Base-by-base conservation (phyloP, 495 filamentous ascomycete genomes). In the Aspergillus egyptiacus region DNA sequence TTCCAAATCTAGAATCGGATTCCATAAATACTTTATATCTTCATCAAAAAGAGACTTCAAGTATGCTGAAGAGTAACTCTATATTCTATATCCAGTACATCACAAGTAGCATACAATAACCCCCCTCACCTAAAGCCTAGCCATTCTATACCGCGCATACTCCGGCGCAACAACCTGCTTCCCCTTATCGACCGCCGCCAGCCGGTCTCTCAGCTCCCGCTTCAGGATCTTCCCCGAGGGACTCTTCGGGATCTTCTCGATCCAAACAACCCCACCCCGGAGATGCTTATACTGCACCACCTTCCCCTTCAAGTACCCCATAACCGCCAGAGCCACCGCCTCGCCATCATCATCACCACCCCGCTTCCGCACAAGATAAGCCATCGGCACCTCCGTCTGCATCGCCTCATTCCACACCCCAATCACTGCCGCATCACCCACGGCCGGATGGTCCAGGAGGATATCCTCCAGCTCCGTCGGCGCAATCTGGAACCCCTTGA, bases 191-290 rank as follows among this genome's bases (percentile, higher is more conserved):
- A 50, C 41, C 27, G 31, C 45, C 9, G 2, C 23, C 18, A 27
- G 37, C 8, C 47, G 36, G n/a, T 50, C 37, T 8, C 36, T 69
- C 51, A 79, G 56, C 10, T 84, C 53, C 37, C 85, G 66, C 55
- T 86, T 79, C 55, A 94, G 61, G 35, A 93, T 83, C 75, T 94
- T 94, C 2, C 88, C 88, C 57, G 78, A 81, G 1, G 75, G 73
- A 50, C 79, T 87, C 69, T 87, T 87, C 3, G 88, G 88, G 5
- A 94, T 72, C 37, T 42, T 25, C 0, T 51, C 70, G 67, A 50
- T 89, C 77, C 11, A 90, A 66, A 61, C 87, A 89, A 31, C 73
- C 1, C 88, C 88, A 1, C 88, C 88, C 20, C 82, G 73, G 52
- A 91, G 67, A 51, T 71, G 70, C 74, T 93, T 91, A 57, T 88